Conservation (phyloP, 257 asterid species). For the Ilex asprella region DNA sequence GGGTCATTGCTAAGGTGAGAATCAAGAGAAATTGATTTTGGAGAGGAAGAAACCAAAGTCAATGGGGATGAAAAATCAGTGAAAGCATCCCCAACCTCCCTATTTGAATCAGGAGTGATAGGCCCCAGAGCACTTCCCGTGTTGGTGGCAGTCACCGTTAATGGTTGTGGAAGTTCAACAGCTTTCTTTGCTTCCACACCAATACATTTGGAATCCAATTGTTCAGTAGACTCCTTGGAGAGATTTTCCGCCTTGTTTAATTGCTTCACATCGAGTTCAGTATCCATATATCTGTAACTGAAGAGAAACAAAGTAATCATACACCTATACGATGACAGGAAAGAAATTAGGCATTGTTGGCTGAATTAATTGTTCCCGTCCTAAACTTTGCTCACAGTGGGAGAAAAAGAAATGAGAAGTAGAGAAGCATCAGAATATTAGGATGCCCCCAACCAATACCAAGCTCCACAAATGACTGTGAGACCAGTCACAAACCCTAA, state of each 20-base stretch:
- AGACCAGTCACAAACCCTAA: too few relatives aligned
- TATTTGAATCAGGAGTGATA: conserved; percentile 34
- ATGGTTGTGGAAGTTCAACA: conserved; percentile 1
- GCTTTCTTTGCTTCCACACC: conserved; percentile 7
- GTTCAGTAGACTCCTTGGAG: conserved; percentile 4
- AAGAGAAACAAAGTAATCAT: neutral
- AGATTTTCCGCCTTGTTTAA: conserved; percentile 12
- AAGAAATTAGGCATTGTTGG: neutral
- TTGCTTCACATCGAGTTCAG: conserved; percentile 16
- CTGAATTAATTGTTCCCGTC: too few relatives aligned
- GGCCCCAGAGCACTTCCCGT: conserved; percentile 20
- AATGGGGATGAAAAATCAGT: conserved; percentile 18
- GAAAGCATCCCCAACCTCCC: conserved; percentile 19
- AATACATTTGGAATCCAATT: neutral
- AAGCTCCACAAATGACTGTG: too few relatives aligned
- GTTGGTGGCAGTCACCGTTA: neutral
- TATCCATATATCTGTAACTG: conserved; percentile 13
- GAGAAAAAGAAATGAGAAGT: too few relatives aligned
- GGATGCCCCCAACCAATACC: too few relatives aligned
- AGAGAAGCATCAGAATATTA: too few relatives aligned
- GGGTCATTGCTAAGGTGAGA: conserved; percentile 4
- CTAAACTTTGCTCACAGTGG: too few relatives aligned
- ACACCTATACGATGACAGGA: neutral
- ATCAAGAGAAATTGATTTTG: conserved; percentile 5
- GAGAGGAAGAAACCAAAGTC: conserved; percentile 15